phyloP scores from a whole-genome alignment of 192 early-diverging fungal species.

The Funneliformis geosporum region DNA sequence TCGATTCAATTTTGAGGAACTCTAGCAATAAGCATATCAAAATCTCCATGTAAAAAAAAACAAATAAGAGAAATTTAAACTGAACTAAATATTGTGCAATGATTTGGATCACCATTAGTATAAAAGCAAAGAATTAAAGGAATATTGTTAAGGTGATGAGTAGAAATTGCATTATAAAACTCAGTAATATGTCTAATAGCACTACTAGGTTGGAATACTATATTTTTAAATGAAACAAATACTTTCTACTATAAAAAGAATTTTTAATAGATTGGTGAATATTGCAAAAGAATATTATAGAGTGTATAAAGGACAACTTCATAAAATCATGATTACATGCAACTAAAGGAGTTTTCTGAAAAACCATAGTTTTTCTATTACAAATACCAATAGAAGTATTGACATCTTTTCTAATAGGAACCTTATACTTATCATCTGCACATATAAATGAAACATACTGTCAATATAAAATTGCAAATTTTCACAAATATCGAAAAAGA shows the following conservation, averaged over 20 bases:
- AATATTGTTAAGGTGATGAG: background rate
- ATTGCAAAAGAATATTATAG: background rate
- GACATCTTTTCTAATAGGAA: background rate
- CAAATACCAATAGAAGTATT: background rate
- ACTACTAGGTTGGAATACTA: background rate
- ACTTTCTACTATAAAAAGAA: background rate
- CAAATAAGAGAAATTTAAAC: background rate
- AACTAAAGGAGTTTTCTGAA: background rate
- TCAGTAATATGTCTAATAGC: background rate
- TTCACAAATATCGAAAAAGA: background rate
- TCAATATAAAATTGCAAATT: background rate
- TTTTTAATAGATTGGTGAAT: background rate
- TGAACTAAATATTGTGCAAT: background rate
- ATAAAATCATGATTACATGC: background rate
- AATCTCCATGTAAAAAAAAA: background rate
- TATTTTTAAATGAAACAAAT: background rate
- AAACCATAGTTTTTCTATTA: conserved; percentile 1
- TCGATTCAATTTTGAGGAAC: no score
- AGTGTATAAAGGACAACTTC: background rate
- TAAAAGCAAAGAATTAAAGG: background rate
- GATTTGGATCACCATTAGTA: background rate
- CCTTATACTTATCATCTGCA: background rate
- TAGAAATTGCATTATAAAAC: background rate
- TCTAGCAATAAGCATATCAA: no score
- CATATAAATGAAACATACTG: background rate